These are phyloP conservation scores for Ophiostoma montium DNA, from an alignment of 2,329 filamentous ascomycete genomes.

Conservation along the genomic window DNA sequence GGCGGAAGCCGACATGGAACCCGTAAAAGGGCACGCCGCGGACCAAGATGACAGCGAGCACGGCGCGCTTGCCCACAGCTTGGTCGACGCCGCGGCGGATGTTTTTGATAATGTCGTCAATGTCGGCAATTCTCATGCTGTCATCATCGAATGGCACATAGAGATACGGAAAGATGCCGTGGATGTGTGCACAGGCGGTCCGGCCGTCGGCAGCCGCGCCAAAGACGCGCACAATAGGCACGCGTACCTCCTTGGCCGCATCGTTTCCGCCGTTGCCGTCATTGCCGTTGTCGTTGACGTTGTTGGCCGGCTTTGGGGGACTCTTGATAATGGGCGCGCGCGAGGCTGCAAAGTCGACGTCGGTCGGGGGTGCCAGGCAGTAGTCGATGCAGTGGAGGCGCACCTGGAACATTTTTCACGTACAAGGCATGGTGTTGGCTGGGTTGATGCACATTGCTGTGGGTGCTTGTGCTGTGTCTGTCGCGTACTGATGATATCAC, in stretches of 20 bases:
- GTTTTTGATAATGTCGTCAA: slow-evolving; percentile 14
- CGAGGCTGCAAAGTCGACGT: slow-evolving; percentile 54
- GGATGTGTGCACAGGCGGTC: slow-evolving; percentile 90
- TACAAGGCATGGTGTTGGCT: neutral
- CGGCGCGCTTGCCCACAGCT: slow-evolving; percentile 56
- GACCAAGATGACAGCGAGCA: slow-evolving; percentile 79
- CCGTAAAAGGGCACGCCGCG: slow-evolving; percentile 95
- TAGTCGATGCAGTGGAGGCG: slow-evolving; percentile 92
- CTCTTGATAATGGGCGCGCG: slow-evolving; percentile 25
- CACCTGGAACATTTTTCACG: slow-evolving; percentile 53
- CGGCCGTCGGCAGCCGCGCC: slow-evolving; percentile 89
- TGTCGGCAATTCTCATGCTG: neutral
- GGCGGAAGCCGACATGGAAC: slow-evolving; percentile 80
- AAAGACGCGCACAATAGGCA: slow-evolving; percentile 82
- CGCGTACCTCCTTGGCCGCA: slow-evolving; percentile 36
- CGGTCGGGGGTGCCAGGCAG: slow-evolving; percentile 69
- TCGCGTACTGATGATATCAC: no score
- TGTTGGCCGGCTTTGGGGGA: neutral
- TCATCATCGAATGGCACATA: slow-evolving; percentile 38
- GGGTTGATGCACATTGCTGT: neutral
- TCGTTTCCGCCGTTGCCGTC: neutral
- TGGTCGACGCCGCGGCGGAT: slow-evolving; percentile 83
- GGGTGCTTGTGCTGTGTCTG: no score
- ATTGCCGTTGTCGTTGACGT: neutral
- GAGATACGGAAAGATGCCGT: slow-evolving; percentile 92